Conservation (phyloP, 371 early-diverging fungal genomes). For the Choanephora cucurbitarum region DNA sequence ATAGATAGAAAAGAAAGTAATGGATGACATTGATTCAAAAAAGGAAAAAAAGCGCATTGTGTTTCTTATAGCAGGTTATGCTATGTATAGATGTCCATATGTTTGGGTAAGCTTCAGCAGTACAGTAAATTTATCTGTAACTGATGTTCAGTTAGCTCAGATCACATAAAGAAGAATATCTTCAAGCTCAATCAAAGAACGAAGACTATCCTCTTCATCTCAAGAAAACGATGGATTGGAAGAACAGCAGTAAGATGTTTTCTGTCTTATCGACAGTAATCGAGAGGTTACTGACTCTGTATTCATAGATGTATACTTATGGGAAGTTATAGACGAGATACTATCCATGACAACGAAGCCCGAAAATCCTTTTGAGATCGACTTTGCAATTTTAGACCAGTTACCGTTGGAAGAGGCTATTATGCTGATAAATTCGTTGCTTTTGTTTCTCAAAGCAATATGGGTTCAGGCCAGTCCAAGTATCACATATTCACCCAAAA, state of each 20-base stretch:
- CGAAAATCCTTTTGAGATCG: constrained; percentile 73
- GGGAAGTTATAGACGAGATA: constrained; percentile 82
- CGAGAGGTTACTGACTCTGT: background rate
- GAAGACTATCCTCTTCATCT: constrained; percentile 64
- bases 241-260: constrained; percentile 25
- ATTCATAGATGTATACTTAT: constrained; percentile 62
- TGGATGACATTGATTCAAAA: background rate
- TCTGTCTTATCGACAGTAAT: background rate
- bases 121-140: background rate
- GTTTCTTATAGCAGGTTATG: constrained; percentile 77
- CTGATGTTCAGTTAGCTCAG: constrained; percentile 41
- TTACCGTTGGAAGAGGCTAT: constrained; percentile 66
- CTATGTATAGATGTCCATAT: constrained; percentile 79
- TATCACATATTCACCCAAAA: constrained; percentile 43
- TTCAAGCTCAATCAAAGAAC: constrained; percentile 33
- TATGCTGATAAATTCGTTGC: constrained; percentile 66
- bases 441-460: constrained; percentile 66
- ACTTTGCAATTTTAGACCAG: constrained; percentile 57
- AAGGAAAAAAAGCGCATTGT: constrained; percentile 56
- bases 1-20: no score
- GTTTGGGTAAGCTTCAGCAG: constrained; percentile 63
- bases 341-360: constrained; percentile 55
- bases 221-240: constrained; percentile 62
- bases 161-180: constrained; percentile 60
- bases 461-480: constrained; percentile 51